These are phyloP conservation scores for Cercospora canescens DNA, from an alignment of 2,329 filamentous ascomycete genomes.

Conservation along the genomic window DNA sequence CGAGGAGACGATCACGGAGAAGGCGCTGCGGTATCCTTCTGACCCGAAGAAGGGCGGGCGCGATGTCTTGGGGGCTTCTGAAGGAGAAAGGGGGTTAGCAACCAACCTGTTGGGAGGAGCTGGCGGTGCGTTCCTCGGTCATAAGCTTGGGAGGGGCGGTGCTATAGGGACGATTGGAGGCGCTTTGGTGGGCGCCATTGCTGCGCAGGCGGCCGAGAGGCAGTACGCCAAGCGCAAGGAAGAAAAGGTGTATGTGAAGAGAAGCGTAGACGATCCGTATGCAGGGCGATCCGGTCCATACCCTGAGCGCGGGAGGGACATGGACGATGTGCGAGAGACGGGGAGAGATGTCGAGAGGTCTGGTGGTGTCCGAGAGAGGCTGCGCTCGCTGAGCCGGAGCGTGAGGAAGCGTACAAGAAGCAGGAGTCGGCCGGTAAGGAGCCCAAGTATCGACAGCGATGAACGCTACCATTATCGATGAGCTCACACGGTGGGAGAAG, in stretches of 20 bases:
- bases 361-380: constrained; percentile 11
- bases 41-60: constrained; percentile 25
- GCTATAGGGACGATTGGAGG: constrained; percentile 29
- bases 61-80: constrained; percentile 27
- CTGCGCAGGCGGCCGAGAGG: constrained; percentile 27
- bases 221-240: constrained; percentile 28
- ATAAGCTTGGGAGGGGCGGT: constrained; percentile 25
- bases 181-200: constrained; percentile 29
- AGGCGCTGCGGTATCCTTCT: constrained; percentile 21
- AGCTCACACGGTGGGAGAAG: neutral
- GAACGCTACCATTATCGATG: constrained; percentile 14
- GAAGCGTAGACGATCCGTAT: constrained; percentile 5
- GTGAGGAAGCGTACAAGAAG: constrained; percentile 6
- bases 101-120: constrained; percentile 31
- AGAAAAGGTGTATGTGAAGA: constrained; percentile 20
- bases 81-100: constrained; percentile 31
- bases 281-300: constrained; percentile 16
- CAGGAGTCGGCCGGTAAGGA: constrained; percentile 12
- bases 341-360: constrained; percentile 11
- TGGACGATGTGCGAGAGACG: constrained; percentile 18
- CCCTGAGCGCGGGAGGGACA: constrained; percentile 15
- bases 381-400: constrained; percentile 16
- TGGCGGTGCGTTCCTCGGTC: constrained; percentile 30
- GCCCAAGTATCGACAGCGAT: constrained; percentile 16
- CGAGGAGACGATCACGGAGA: constrained; percentile 19